phyloP scores from a whole-genome alignment of 2,329 filamentous ascomycete genomes.

The Exutisphaerella laricina region DNA sequence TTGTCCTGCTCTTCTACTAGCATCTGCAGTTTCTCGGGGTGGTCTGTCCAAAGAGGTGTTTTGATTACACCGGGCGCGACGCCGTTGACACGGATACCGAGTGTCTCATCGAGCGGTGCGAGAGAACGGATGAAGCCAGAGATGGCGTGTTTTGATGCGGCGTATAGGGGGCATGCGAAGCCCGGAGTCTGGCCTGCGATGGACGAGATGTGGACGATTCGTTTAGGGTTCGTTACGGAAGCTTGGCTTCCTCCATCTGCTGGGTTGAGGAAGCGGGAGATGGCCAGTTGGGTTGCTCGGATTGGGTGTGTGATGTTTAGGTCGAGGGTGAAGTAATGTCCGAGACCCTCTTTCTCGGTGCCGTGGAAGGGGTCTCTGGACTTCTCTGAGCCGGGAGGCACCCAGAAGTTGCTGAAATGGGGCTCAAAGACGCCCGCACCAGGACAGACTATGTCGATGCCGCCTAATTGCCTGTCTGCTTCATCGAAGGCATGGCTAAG shows the following conservation, averaged over 20 bases:
- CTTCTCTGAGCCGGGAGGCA: constrained; percentile 37
- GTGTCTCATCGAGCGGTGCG: constrained; percentile 42
- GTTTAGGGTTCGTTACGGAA: constrained; percentile 39
- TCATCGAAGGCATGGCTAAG: constrained; percentile 47
- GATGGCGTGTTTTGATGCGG: constrained; percentile 44
- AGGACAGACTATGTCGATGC: constrained; percentile 44
- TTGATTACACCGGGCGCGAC: constrained; percentile 57
- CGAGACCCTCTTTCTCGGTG: constrained; percentile 23
- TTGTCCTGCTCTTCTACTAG: constrained; percentile 45
- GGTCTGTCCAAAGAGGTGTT: constrained; percentile 57
- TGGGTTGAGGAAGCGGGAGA: constrained; percentile 41
- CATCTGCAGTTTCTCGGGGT: constrained; percentile 54
- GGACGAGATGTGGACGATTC: constrained; percentile 41
- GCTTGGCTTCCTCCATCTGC: constrained; percentile 28
- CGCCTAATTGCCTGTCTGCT: constrained; percentile 45
- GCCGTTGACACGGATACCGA: constrained; percentile 54
- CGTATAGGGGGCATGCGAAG: constrained; percentile 40
- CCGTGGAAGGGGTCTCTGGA: constrained; percentile 34
- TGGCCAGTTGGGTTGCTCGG: constrained; percentile 43
- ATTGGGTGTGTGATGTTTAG: constrained; percentile 47
- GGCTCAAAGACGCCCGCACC: constrained; percentile 48
- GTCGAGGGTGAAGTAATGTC: constrained; percentile 38
- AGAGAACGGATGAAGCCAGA: constrained; percentile 48
- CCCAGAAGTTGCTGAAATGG: constrained; percentile 45
- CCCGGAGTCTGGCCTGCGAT: constrained; percentile 41